These are phyloP conservation scores for Annulohypoxylon moriforme DNA, from an alignment of 495 filamentous ascomycete species.

Conservation along the genomic window DNA sequence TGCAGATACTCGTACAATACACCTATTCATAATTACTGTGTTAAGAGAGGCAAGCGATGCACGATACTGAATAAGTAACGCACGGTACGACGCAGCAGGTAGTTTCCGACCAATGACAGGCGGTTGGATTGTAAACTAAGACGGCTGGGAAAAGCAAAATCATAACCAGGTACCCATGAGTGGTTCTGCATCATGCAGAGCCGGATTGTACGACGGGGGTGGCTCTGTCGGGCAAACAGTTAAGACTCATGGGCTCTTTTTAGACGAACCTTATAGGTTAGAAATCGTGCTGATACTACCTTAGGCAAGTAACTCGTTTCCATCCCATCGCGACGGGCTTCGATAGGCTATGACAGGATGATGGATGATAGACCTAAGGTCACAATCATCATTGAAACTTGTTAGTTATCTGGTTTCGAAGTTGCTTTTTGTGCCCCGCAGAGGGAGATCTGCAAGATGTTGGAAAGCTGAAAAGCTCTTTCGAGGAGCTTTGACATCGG, in stretches of 20 bases:
- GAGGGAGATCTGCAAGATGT: neutral
- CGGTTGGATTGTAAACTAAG: neutral
- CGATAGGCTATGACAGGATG: neutral
- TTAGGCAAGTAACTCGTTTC: neutral
- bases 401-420: neutral
- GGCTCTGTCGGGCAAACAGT: neutral
- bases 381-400: neutral
- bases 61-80: neutral
- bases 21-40: neutral
- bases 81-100: neutral
- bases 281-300: neutral
- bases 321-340: neutral
- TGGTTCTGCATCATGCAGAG: neutral
- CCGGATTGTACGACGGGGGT: neutral
- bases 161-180: neutral
- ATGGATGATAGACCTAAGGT: neutral
- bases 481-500: neutral
- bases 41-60: neutral
- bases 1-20: neutral
- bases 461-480: neutral
- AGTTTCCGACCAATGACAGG: neutral
- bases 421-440: neutral
- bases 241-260: neutral
- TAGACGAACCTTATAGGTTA: neutral
- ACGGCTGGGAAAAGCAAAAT: neutral